A percentile compares a stretch with the other conserved stretches of the same genome.
phyloP scores from a whole-genome alignment of 257 asterid species.

The Petunia axillaris region DNA sequence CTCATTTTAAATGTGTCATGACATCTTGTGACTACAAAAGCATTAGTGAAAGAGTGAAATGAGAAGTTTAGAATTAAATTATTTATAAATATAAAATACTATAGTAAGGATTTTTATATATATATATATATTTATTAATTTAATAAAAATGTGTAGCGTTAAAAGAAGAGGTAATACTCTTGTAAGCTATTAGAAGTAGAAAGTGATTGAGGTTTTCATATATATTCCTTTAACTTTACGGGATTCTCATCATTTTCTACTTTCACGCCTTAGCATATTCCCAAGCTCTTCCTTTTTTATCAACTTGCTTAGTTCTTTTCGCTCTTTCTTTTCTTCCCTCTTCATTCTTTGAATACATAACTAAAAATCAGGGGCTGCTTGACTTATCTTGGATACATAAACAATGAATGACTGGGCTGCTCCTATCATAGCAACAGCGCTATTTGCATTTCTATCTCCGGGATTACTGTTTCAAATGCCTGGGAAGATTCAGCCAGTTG shows the following conservation, averaged over 20 bases:
- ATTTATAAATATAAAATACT: too few species aligned
- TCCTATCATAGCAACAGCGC: conserved; percentile 65
- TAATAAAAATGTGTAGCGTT: too few species aligned
- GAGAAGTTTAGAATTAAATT: too few species aligned
- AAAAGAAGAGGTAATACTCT: too few species aligned
- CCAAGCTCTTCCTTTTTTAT: conserved; percentile 19
- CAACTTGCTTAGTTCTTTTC: not conserved
- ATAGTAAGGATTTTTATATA: too few species aligned
- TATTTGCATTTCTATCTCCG: conserved; percentile 69
- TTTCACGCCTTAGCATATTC: not conserved
- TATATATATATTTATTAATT: too few species aligned
- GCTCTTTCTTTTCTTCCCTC: not conserved
- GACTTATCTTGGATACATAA: too few species aligned
- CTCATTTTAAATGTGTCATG: too few species aligned
- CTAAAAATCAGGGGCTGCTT: not conserved
- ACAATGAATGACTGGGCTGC: conserved; percentile 81
- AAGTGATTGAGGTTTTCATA: not conserved
- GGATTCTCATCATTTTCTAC: conserved; percentile 20
- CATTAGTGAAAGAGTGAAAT: too few species aligned
- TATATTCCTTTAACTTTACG: conserved; percentile 18
- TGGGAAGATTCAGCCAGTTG: conserved; percentile 69
- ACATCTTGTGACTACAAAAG: too few species aligned
- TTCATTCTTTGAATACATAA: not conserved
- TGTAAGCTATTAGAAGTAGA: not conserved
- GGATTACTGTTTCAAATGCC: conserved; percentile 83